Evolutionary conservation across 1,139 yeast species (phyloP).

Genomic region (Suhomyces bolitotheri): DNA sequence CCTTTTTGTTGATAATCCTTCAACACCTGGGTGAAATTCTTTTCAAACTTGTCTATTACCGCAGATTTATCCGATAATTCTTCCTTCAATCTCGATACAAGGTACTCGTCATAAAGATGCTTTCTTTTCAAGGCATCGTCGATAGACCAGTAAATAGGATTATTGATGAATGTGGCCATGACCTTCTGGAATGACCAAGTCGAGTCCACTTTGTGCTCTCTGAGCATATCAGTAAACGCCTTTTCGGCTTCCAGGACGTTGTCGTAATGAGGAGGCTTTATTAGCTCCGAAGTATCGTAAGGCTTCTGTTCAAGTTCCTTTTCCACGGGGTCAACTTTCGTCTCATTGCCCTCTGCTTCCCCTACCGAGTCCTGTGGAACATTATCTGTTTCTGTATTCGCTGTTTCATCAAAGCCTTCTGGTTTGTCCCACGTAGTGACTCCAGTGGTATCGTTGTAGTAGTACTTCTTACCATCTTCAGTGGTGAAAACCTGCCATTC

Average conservation of each 20-base stretch:
- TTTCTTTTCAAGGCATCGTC: conserved; percentile 62
- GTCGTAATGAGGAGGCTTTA: conserved; percentile 19
- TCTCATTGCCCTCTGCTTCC: conserved; percentile 3
- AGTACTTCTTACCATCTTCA: conserved; percentile 72
- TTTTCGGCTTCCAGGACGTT: conserved; percentile 39
- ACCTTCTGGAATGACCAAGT: conserved; percentile 76
- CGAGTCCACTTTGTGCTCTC: conserved; percentile 58
- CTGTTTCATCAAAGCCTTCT: conserved; percentile 27
- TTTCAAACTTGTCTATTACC: conserved; percentile 54
- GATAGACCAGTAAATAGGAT: conserved; percentile 71
- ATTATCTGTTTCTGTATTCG: neutral
- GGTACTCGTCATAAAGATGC: conserved; percentile 62
- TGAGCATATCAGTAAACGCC: conserved; percentile 54
- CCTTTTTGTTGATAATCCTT: conserved; percentile 30
- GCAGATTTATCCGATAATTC: conserved; percentile 55
- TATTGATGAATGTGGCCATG: conserved; percentile 57
- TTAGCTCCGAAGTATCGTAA: conserved; percentile 11
- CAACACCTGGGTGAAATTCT: conserved; percentile 54
- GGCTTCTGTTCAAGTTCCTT: conserved; percentile 16
- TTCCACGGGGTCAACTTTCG: conserved; percentile 10
- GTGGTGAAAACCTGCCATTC: conserved; percentile 69
- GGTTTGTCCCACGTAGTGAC: conserved; percentile 86
- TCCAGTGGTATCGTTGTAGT: conserved; percentile 63
- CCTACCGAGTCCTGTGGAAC: neutral
- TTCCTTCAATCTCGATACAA: conserved; percentile 54